A percentile compares a stretch with the other conserved stretches of the same genome.
phyloP scores from a whole-genome alignment of 2,329 filamentous ascomycete genomes.

The Nothomitra cinnamomea region DNA sequence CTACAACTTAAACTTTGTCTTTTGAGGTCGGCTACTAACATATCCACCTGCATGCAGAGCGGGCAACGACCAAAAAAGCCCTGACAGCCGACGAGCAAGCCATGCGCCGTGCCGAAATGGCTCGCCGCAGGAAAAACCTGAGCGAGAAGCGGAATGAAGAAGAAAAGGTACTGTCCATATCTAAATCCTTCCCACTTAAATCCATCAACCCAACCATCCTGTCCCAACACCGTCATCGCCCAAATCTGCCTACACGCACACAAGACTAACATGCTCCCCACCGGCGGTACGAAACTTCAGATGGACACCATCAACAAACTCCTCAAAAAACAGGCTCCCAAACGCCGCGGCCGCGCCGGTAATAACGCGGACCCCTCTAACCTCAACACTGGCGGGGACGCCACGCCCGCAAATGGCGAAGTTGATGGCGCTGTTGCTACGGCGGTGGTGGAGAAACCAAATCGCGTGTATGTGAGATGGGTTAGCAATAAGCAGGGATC shows the following conservation, averaged over 20 bases:
- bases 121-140: slow-evolving; percentile 52
- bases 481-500: slow-evolving; percentile 25
- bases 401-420: slow-evolving; percentile 24
- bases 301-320: slow-evolving; percentile 51
- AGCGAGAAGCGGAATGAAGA: slow-evolving; percentile 65
- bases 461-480: slow-evolving; percentile 29
- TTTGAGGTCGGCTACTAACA: background rate
- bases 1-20: background rate
- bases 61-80: slow-evolving; percentile 45
- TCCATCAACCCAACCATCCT: background rate
- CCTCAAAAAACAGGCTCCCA: slow-evolving; percentile 49
- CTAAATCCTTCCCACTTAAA: background rate
- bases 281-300: slow-evolving; percentile 18
- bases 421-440: slow-evolving; percentile 4
- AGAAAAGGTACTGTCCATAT: slow-evolving; percentile 41
- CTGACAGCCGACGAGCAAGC: slow-evolving; percentile 56
- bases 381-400: slow-evolving; percentile 22
- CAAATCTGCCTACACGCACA: background rate
- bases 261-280: background rate
- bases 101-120: slow-evolving; percentile 59
- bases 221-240: background rate
- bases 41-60: background rate
- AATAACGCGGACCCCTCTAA: slow-evolving; percentile 25
- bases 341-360: slow-evolving; percentile 32
- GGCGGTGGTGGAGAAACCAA: slow-evolving; percentile 21